phyloP scores from a whole-genome alignment of 192 early-diverging fungal species.

The Coemansia sp. region DNA sequence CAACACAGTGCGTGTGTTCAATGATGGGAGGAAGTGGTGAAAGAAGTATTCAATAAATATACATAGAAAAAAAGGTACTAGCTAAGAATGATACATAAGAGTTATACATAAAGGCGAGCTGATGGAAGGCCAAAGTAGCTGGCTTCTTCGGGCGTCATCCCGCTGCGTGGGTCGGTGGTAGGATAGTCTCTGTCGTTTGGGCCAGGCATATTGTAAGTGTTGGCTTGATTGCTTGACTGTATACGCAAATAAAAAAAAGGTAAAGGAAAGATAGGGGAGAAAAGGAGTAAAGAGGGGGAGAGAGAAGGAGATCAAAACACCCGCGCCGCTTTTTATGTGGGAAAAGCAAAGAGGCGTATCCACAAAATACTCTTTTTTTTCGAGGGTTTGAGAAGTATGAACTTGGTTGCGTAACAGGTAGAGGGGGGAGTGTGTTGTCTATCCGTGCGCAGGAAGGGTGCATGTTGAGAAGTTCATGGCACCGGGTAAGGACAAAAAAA shows the following conservation, averaged over 20 bases:
- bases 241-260: background rate
- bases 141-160: constrained; percentile 36
- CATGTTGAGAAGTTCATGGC: background rate
- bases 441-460: background rate
- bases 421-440: background rate
- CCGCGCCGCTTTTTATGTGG: too few relatives aligned
- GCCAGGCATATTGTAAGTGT: background rate
- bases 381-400: background rate
- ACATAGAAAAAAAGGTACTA: too few relatives aligned
- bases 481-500: constrained; percentile 2
- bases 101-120: background rate
- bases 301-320: too few relatives aligned
- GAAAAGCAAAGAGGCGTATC: background rate
- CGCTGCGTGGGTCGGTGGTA: constrained; percentile 31
- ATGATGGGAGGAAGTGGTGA: too few relatives aligned
- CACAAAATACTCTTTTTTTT: background rate
- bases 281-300: too few relatives aligned
- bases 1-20: too few relatives aligned
- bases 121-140: constrained; percentile 26
- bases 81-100: background rate
- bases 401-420: background rate
- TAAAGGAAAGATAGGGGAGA: background rate
- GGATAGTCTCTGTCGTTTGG: constrained; percentile 22
- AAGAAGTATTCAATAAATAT: too few relatives aligned
- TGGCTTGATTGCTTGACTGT: background rate